These are phyloP conservation scores for Leccinum solheimii DNA, from an alignment of 1,284 basidiomycete species.

Conservation along the genomic window DNA sequence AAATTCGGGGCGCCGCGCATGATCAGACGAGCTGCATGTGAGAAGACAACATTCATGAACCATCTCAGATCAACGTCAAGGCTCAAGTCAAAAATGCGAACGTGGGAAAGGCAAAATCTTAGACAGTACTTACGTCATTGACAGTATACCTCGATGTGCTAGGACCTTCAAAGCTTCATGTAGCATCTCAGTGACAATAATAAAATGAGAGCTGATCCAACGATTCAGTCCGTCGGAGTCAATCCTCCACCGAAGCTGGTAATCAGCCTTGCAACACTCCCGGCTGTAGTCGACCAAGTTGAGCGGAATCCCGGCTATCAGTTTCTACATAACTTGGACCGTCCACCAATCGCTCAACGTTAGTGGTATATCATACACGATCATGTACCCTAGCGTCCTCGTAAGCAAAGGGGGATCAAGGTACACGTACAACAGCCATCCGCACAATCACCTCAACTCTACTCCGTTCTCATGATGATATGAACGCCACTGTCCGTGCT, in stretches of 20 bases:
- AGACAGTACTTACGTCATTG: too few relatives aligned
- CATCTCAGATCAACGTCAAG: background rate
- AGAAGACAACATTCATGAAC: background rate
- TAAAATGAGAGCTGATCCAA: background rate
- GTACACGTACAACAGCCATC: background rate
- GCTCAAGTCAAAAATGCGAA: too few relatives aligned
- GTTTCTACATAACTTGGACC: background rate
- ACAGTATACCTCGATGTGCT: background rate
- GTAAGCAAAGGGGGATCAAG: background rate
- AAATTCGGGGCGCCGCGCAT: background rate
- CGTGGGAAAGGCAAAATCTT: too few relatives aligned
- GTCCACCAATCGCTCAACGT: background rate
- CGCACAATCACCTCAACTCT: background rate
- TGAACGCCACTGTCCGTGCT: slow-evolving; percentile 97
- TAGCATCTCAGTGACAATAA: background rate
- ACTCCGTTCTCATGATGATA: slow-evolving; percentile 84
- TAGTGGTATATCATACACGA: slow-evolving; percentile 7
- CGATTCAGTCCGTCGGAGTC: too few relatives aligned
- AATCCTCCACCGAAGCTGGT: background rate
- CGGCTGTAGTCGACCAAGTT: background rate
- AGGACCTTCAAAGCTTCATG: background rate
- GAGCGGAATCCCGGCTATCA: background rate
- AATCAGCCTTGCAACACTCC: background rate
- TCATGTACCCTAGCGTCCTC: background rate
- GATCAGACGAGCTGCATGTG: background rate